Evolutionary conservation across 1,139 yeast genomes (phyloP), one percentile per base, ranked within the genome.

Genomic region (Dujonia santamariae): DNA sequence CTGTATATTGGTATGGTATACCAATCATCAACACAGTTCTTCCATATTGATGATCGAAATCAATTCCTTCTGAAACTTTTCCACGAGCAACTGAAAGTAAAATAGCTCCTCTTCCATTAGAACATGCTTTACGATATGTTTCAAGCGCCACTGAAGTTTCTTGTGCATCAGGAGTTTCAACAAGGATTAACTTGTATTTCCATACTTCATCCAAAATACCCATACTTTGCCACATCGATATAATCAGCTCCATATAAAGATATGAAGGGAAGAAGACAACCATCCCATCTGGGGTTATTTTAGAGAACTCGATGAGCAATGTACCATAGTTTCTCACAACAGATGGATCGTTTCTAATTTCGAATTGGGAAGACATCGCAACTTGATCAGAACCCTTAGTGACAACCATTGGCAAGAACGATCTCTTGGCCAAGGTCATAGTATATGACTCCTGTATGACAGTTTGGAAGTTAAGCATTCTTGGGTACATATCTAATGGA

Each of bases 111-210:
- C 98, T 72, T 4, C 99, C 99, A 58, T 90, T 94, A 2, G 94
- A 83, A 54, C 99, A 92, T 0, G 99, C 99, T 26, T 90, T 85
- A 50, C 98, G 72, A 54, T 90, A 92, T 0, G 98, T 92, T 47
- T 94, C 98, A 44, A 92, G 64, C 0, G 98, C 99, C 43, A 92
- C 63, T 1, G 96, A 84, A 0, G 99, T 92, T 57, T 94, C 99
- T 57, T 94, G 99, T 1, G 97, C 96, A 74, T 92, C 99, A 0
- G 99, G 99, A 0, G 99, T 92, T 59, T 92, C 99, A n/a, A 94
- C 97, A 29, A 92, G 65, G 46, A 92, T 90, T 45, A 92, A 70
- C 55, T 92, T 92, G 56, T 92, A 88, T 57, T 92, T 90, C 98
- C 98, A 94, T 9, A 94, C 97, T 56, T 94, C 97, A 57, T 92